Conservation (phyloP, 208 protist species). For the Blastocrithidia nonstop region DNA sequence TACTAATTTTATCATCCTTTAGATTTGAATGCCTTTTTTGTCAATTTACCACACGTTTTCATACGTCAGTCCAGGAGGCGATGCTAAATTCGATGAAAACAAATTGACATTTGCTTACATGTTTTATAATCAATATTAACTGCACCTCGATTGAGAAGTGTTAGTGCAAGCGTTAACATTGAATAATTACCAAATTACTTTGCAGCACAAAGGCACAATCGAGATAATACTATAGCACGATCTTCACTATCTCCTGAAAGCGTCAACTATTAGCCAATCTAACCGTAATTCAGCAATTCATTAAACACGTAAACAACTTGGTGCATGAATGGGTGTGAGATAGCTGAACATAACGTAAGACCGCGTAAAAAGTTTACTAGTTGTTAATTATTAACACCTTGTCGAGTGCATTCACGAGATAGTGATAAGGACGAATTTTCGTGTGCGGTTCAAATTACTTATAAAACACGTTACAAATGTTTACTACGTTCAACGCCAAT, state of each 20-base stretch:
- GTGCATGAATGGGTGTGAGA: conserved; percentile 9
- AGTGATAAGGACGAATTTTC: conserved; percentile 10
- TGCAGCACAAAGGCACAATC: conserved; percentile 4
- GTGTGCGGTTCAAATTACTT: conserved; percentile 9
- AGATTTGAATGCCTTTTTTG: neutral
- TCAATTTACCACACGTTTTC: conserved; percentile 3
- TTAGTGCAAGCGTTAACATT: conserved; percentile 8
- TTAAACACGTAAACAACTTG: conserved; percentile 23
- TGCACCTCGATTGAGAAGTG: conserved; percentile 4
- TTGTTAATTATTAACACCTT: neutral
- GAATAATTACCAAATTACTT: conserved; percentile 18
- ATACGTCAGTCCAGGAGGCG: conserved; percentile 14
- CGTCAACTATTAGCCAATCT: conserved; percentile 8
- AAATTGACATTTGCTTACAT: conserved; percentile 8
- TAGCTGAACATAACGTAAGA: conserved; percentile 9
- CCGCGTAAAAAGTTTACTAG: conserved; percentile 20
- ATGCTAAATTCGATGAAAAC: conserved; percentile 2
- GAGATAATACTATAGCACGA: conserved; percentile 6
- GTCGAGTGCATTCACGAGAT: neutral
- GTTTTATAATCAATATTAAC: conserved; percentile 1
- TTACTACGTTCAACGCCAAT: conserved; percentile 7
- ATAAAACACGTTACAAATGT: conserved; percentile 6
- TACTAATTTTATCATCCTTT: conserved; percentile 5
- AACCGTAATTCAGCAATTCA: conserved; percentile 11
- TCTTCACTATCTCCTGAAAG: conserved; percentile 15